Evolutionary conservation across 2,329 filamentous ascomycete species (phyloP).

Genomic region (Colletotrichum ledebouriae): DNA sequence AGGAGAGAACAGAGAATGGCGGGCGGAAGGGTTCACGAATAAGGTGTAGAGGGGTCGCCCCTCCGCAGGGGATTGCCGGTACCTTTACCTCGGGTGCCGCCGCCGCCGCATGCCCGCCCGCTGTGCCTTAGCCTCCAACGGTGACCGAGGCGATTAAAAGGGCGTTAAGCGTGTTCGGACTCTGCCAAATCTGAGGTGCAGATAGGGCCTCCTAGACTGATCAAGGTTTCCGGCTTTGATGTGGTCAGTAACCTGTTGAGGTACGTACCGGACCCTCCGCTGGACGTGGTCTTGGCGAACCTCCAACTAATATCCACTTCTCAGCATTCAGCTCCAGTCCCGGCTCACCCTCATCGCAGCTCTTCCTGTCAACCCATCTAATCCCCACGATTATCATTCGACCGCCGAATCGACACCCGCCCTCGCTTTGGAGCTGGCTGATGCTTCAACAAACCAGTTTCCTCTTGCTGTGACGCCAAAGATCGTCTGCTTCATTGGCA

Average conservation of each 20-base stretch:
- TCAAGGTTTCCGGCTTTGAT: too few relatives aligned
- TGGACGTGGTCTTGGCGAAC: slow-evolving; percentile 34
- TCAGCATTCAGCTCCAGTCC: slow-evolving; percentile 41
- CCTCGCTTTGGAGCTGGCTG: slow-evolving; percentile 13
- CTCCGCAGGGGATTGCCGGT: slow-evolving; percentile 33
- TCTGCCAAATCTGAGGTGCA: neutral
- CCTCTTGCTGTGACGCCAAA: slow-evolving; percentile 17
- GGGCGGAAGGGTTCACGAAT: slow-evolving; percentile 33
- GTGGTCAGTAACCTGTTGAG: neutral
- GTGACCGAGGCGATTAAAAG: neutral
- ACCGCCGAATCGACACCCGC: slow-evolving; percentile 6
- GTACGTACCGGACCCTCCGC: slow-evolving; percentile 40
- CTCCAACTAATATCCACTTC: slow-evolving; percentile 40
- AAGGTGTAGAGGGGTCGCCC: slow-evolving; percentile 38
- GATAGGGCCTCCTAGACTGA: too few relatives aligned
- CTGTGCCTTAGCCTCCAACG: slow-evolving; percentile 3
- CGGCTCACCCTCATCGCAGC: slow-evolving; percentile 27
- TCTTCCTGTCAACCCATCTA: slow-evolving; percentile 29
- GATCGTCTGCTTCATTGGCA: slow-evolving; percentile 16
- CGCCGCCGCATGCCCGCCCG: slow-evolving; percentile 21
- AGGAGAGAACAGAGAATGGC: slow-evolving; percentile 14
- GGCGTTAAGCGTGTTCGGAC: slow-evolving; percentile 2
- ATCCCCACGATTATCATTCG: slow-evolving; percentile 13
- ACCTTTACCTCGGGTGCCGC: neutral
- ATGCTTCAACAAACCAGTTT: slow-evolving; percentile 5